Base-by-base conservation (phyloP, 2,329 filamentous ascomycete genomes). In the Myriosclerotinia scirpicola region DNA sequence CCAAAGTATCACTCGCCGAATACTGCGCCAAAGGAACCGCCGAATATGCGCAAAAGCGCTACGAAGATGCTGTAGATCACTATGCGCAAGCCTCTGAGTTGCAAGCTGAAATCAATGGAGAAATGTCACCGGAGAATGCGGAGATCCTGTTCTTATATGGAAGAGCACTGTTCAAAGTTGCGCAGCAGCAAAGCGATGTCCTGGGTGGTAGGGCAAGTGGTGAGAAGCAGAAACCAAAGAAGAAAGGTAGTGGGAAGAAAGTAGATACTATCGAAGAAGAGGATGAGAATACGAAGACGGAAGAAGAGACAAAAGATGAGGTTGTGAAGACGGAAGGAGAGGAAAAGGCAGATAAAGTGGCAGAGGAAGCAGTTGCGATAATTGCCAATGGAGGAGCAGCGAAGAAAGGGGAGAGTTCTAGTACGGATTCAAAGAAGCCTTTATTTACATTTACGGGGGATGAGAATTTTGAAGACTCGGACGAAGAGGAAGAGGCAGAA, bases 91-190 rank as follows among this genome's bases (percentile, higher is more conserved):
- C 95, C 42, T 92, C 92, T 66, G 91, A 96, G 77, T 85, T 97
- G 69, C 95, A 99, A 80, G 92, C 91, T 67, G 87, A 92, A 77
- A 83, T 97, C 77, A 95, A 97, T 77, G 95, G 94, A 78, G 95
- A 98, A 79, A 91, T 96, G 84, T 88, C 88, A 20, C 87, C 91
- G 5, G 89, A 92, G 67, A 99, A 99, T 74, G 94, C 93, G 61
- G 94, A 98, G 77, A 86, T 99, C 56, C 86, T 98, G 26, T 99
- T 96, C 78, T 86, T 93, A 70, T 99, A 99, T 79, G 95, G 95
- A 17, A 91, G 94, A 76, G 92, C 92, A 66, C 82, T 99, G 26
- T 98, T 96, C 83, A 93, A 93, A 78, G 90, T 98, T 68, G 95
- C 93, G 40, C 91, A 98, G 77, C 89, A 87, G 77, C 97, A 96